Evolutionary conservation across 2,329 filamentous ascomycete species (phyloP), one percentile per base, ranked within the genome.

Genomic region (Exophiala sideris): DNA sequence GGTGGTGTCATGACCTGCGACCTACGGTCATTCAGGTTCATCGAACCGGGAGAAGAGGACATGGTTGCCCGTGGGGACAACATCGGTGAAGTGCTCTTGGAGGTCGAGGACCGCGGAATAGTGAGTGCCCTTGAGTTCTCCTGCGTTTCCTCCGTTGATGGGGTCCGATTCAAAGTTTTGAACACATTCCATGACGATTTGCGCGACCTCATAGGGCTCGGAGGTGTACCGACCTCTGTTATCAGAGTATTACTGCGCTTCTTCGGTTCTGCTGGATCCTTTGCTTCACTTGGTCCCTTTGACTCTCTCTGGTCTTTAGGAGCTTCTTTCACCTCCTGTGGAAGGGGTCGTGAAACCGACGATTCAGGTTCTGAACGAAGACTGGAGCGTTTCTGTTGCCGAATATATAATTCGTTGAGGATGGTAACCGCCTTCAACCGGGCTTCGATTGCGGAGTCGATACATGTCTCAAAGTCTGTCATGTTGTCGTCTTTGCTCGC

Each of bases 321-420:
- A 29, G 3, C 5, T 4, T 29, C 24, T 29, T 29, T 29, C 7
- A 8, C 24, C 24, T 29, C 24, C 5, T 29, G 24, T 29, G 24
- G 24, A 29, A 8, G 7, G 24, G 7, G 41, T 18, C 7, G 18
- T 9, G 21, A 24, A 14, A 45, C 20, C 16, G 32, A 24, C 6
- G 18, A 29, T 3, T 47, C 42, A 12, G 54, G 49, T 20, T 49
- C 39, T 12, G 41, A 41, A n/a, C 38, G 34, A 4, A 41, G 21
- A n/a, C 54, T 53, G 11, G 46, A 39, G 11, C 41, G 46, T 44
- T 48, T 57, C 50, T 57, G 54, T 21, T 54, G 48, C 9, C 56
- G 56, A 10, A 55, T 40, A 36, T 58, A 58, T 14, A 58, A 38
- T 44, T 58, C 52, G 18, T 56, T 55, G 21, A 58, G 56, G 12